phyloP scores from a whole-genome alignment of 306 rosid species.

The Rosa lucieae region DNA sequence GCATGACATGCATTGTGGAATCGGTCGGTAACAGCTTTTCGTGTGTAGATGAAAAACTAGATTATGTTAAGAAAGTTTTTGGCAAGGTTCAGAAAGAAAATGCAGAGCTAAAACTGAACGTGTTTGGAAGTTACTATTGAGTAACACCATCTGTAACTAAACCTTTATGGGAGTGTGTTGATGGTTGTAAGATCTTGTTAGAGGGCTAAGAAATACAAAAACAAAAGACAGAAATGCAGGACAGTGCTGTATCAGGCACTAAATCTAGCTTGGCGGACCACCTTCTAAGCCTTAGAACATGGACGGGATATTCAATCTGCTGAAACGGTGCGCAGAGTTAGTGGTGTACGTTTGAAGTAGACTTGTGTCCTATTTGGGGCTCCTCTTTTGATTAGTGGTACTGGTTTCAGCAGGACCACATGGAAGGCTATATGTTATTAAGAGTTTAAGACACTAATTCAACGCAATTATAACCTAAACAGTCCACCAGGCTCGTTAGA shows the following conservation, averaged over 20 bases:
- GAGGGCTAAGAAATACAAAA: conserved; percentile 23
- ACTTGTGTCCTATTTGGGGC: conserved; percentile 36
- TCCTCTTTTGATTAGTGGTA: conserved; percentile 33
- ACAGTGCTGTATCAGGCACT: conserved; percentile 34
- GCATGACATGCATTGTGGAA: not conserved
- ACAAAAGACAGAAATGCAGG: conserved; percentile 26
- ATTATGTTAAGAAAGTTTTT: not conserved
- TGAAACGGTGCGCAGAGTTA: conserved; percentile 23
- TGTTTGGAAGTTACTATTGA: not conserved
- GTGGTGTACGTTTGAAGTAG: conserved; percentile 39
- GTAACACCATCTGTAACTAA: not conserved
- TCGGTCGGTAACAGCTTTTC: not conserved
- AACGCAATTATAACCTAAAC: not conserved
- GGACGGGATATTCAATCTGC: conserved; percentile 33
- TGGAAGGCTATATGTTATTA: conserved; percentile 15
- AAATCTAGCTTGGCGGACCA: conserved; percentile 28
- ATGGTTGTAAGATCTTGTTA: conserved; percentile 1
- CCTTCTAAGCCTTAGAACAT: conserved; percentile 34
- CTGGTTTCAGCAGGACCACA: conserved; percentile 51
- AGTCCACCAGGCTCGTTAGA: not conserved
- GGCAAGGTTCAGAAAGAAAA: not conserved
- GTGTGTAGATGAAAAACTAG: not conserved
- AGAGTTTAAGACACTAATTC: not conserved
- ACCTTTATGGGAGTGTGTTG: not conserved
- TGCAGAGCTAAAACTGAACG: not conserved